Evolutionary conservation across 1,139 yeast species (phyloP).

Genomic region (Kluyveromyces marxianus): DNA sequence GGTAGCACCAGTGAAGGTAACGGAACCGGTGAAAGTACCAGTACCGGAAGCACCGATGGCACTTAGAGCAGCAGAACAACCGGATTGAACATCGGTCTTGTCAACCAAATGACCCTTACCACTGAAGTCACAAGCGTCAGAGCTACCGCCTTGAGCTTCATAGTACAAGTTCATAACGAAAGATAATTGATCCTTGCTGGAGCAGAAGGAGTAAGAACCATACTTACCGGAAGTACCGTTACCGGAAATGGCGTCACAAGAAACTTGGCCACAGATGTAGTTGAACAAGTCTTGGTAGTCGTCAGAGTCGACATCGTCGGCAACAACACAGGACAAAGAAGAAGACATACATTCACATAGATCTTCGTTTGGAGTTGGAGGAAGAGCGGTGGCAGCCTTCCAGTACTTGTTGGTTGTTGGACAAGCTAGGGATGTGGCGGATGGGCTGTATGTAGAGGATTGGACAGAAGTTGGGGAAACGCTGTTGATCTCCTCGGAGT

Average conservation of each 20-base stretch:
- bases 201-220: constrained; percentile 62
- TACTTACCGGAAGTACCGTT: constrained; percentile 57
- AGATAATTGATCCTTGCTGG: constrained; percentile 52
- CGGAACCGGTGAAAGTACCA: constrained; percentile 36
- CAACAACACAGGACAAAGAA: constrained; percentile 48
- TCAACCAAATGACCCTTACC: constrained; percentile 52
- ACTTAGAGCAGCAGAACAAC: constrained; percentile 43
- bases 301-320: constrained; percentile 39
- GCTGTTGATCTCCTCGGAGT: constrained; percentile 44
- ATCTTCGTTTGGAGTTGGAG: constrained; percentile 64
- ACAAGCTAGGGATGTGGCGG: constrained; percentile 44
- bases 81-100: constrained; percentile 45
- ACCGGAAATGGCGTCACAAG: constrained; percentile 47
- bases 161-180: constrained; percentile 63
- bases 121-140: constrained; percentile 55
- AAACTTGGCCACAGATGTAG: constrained; percentile 45
- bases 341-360: constrained; percentile 55
- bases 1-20: constrained; percentile 29
- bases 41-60: constrained; percentile 34
- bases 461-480: constrained; percentile 53
- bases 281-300: constrained; percentile 53
- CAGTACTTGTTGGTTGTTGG: constrained; percentile 46
- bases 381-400: constrained; percentile 58
- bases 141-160: constrained; percentile 37
- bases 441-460: constrained; percentile 41